Evolutionary conservation across 805 yeast species (phyloP).

Genomic region (Candida yuanshanica): DNA sequence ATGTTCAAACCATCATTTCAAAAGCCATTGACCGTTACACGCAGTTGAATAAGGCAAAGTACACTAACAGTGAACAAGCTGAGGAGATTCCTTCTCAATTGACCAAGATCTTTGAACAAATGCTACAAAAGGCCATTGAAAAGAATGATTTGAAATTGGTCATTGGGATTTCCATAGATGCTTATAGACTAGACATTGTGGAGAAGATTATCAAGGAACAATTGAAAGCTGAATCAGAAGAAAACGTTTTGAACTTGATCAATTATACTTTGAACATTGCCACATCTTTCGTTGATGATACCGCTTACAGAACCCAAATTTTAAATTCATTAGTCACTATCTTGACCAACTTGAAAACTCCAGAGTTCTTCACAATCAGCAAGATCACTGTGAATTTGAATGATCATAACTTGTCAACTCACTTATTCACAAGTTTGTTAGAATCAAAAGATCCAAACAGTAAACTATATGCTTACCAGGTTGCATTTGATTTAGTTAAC

Average conservation of each 20-base stretch:
- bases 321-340: slow-evolving; percentile 58
- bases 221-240: slow-evolving; percentile 39
- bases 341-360: slow-evolving; percentile 49
- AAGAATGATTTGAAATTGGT: slow-evolving; percentile 74
- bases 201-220: slow-evolving; percentile 46
- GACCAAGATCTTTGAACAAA: slow-evolving; percentile 68
- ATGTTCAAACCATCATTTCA: slow-evolving; percentile 87
- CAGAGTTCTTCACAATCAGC: slow-evolving; percentile 79
- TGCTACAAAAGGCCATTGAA: slow-evolving; percentile 74
- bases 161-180: slow-evolving; percentile 85
- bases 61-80: slow-evolving; percentile 26
- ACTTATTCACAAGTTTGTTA: slow-evolving; percentile 59
- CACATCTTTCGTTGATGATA: slow-evolving; percentile 58
- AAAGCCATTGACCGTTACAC: slow-evolving; percentile 87
- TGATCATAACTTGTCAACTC: slow-evolving; percentile 63
- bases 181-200: slow-evolving; percentile 79
- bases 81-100: slow-evolving; percentile 53
- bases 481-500: slow-evolving; percentile 89
- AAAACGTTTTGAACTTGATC: slow-evolving; percentile 47
- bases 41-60: slow-evolving; percentile 47
- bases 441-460: slow-evolving; percentile 32
- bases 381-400: slow-evolving; percentile 87
- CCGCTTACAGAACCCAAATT: slow-evolving; percentile 60
- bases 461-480: slow-evolving; percentile 74
- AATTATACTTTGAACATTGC: slow-evolving; percentile 74